Conservation (phyloP, 2,329 filamentous ascomycete species). For the Xylaria sp. region DNA sequence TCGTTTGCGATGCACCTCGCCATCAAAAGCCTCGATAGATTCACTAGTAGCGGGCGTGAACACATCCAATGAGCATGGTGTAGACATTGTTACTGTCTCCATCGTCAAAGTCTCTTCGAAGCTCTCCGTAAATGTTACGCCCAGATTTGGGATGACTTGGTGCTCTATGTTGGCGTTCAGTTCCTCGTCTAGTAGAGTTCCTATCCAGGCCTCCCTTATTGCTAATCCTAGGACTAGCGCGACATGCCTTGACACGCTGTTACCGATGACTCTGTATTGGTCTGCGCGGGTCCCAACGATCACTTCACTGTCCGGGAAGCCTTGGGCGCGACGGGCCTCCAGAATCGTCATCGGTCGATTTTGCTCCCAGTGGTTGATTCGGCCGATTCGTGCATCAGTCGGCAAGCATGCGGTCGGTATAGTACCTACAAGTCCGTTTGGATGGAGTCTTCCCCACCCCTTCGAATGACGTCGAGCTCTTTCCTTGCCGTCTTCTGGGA, state of each 20-base stretch:
- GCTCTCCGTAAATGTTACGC: background rate
- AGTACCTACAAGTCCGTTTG: conserved; percentile 62
- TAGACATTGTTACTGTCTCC: conserved; percentile 1
- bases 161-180: background rate
- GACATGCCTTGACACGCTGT: conserved; percentile 74
- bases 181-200: conserved; percentile 40
- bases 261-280: conserved; percentile 74
- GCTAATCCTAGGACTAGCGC: conserved; percentile 69
- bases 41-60: conserved; percentile 34
- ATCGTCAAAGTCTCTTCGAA: conserved; percentile 8
- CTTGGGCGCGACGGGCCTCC: conserved; percentile 73
- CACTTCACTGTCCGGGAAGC: conserved; percentile 72
- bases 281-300: conserved; percentile 62
- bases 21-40: conserved; percentile 23
- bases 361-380: conserved; percentile 69
- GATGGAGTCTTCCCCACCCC: conserved; percentile 60
- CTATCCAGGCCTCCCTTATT: conserved; percentile 63
- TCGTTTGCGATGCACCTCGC: conserved; percentile 29
- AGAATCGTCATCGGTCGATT: conserved; percentile 65
- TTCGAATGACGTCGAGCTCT: conserved; percentile 39
- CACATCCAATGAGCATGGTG: background rate
- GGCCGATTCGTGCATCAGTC: conserved; percentile 61
- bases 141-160: background rate
- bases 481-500: conserved; percentile 20
- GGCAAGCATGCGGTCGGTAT: conserved; percentile 61